Base-by-base conservation (phyloP, 2,329 filamentous ascomycete species). In the Xylariaceae sp. region DNA sequence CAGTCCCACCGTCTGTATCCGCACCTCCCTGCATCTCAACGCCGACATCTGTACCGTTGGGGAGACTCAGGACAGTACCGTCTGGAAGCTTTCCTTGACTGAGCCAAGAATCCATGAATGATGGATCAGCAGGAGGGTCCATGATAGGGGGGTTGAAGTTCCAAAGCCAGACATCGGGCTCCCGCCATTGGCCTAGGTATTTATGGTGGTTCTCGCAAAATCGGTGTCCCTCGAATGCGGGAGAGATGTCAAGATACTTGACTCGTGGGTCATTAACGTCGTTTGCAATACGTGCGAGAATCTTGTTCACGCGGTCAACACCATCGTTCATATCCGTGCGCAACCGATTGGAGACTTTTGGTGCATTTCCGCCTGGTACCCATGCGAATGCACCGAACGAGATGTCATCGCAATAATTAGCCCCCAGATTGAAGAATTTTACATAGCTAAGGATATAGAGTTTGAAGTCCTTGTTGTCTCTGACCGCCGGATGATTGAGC, bases 151-250 rank as follows among this genome's bases (percentile, higher is more conserved):
- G 22, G 47, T 52, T 40, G 35, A 49, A 33, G 49, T 52, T 52
- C 49, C 45, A 49, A 42, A 52, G 45, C 49, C 49, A 52, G 49
- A 52, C 45, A 42, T 48, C 42, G 12, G 30, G 2, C 36, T 27
- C 45, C 35, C 45, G 48, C 39, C 39, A 52, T 42, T 52, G 45
- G 18, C 48, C 49, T 36, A 41, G 10, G 45, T 41, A 52, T 32
- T 33, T 52, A 38, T 52, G 49, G 45, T 41, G 15, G 35, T 33
- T 19, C 45, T 49, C 49, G 18, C 45, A 49, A 41, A 49, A 49
- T 18, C 49, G 42, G 30, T 52, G 49, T 39, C 45, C 45, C 30
- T 52, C 33, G 39, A 48, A 52, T 1, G 31, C 42, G 41, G 49
- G 42, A 15, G 45, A 48, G 32, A 49, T 45, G 35, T 49, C 42